A percentile compares a stretch with the other conserved stretches of the same genome.
These are phyloP conservation scores for Toxoplasma gondii DNA, from an alignment of 169 alveolate genomes.

Conservation along the genomic window DNA sequence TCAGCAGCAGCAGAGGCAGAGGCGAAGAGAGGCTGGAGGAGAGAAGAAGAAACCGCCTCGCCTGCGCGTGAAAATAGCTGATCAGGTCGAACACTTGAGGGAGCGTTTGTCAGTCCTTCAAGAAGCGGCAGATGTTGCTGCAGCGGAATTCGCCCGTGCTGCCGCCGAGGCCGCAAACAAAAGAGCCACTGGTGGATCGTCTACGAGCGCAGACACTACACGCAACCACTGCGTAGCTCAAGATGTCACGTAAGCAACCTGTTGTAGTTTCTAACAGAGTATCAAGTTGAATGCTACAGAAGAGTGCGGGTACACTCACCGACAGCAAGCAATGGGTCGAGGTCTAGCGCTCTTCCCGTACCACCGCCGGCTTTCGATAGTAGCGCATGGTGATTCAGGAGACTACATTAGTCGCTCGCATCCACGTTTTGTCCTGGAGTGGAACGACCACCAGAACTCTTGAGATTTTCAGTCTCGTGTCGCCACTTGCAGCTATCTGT, in stretches of 20 bases:
- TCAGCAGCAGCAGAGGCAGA: constrained; percentile 49
- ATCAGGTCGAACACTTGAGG: constrained; percentile 12
- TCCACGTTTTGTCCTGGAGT: too few relatives aligned
- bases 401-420: too few relatives aligned
- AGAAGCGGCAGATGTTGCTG: constrained; percentile 53
- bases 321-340: too few relatives aligned
- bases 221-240: neutral
- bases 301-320: too few relatives aligned
- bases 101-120: constrained; percentile 28
- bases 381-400: too few relatives aligned
- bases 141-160: constrained; percentile 41
- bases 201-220: neutral
- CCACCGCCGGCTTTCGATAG: too few relatives aligned
- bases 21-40: neutral
- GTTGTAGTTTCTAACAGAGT: too few relatives aligned
- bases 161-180: neutral
- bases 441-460: too few relatives aligned
- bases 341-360: too few relatives aligned
- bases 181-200: neutral
- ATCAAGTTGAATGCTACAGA: too few relatives aligned
- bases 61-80: neutral
- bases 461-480: too few relatives aligned
- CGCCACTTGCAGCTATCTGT: too few relatives aligned
- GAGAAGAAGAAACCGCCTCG: neutral
- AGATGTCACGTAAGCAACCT: neutral